These are phyloP conservation scores for Colletotrichum lindemuthianum DNA, from an alignment of 2,329 filamentous ascomycete genomes.

Conservation along the genomic window DNA sequence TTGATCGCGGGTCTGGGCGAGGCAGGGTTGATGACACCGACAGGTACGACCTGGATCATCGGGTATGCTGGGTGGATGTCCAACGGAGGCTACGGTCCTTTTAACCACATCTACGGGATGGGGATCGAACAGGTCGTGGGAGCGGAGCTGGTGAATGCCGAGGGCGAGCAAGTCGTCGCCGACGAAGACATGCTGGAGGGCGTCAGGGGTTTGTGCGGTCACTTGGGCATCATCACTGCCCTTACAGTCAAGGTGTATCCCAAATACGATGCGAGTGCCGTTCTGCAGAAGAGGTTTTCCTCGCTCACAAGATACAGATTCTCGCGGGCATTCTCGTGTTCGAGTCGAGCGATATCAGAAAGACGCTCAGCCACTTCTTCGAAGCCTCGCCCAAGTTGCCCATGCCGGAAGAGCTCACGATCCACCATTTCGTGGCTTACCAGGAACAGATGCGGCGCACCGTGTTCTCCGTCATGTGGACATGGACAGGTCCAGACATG, in stretches of 20 bases:
- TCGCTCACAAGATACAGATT: neutral
- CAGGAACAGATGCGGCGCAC: neutral
- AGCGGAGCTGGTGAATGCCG: conserved; percentile 41
- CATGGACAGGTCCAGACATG: conserved; percentile 8
- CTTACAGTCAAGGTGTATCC: conserved; percentile 41
- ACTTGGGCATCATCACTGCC: conserved; percentile 42
- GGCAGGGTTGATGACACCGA: conserved; percentile 7
- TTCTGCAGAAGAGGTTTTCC: neutral
- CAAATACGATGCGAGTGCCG: conserved; percentile 1
- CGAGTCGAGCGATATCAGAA: conserved; percentile 13
- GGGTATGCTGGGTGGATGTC: conserved; percentile 50
- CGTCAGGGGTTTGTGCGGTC: conserved; percentile 42
- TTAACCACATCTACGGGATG: conserved; percentile 43
- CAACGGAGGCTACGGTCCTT: conserved; percentile 48
- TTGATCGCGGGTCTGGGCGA: neutral
- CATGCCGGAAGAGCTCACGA: conserved; percentile 9
- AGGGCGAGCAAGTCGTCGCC: conserved; percentile 42
- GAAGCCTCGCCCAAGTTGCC: conserved; percentile 5
- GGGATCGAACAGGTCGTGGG: conserved; percentile 50
- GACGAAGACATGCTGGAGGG: conserved; percentile 42
- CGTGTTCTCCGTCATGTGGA: conserved; percentile 4
- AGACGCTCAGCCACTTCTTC: neutral
- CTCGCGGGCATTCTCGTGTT: conserved; percentile 2
- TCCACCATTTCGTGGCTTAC: conserved; percentile 10
- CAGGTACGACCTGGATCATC: conserved; percentile 32